Evolutionary conservation across 345 rosid genomes (phyloP).

Genomic region (Eucalyptus rudis): DNA sequence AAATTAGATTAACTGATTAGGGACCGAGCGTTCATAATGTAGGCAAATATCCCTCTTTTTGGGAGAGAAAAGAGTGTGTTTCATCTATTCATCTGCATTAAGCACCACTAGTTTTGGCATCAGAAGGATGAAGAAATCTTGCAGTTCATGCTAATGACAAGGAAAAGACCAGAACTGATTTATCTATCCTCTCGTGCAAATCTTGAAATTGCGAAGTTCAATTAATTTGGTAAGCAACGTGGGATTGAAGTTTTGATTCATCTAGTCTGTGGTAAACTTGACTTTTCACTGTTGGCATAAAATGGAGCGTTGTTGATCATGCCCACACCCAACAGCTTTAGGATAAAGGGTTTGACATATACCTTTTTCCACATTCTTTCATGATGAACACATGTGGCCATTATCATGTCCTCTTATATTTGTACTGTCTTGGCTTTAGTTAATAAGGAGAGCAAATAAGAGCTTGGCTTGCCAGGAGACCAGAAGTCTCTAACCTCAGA

Average conservation of each 20-base stretch:
- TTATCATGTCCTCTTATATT: not conserved
- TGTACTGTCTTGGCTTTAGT: not conserved
- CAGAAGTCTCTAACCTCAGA: not conserved
- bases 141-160: not conserved
- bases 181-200: not conserved
- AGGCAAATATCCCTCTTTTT: not conserved
- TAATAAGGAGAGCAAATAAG: not conserved
- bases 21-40: not conserved
- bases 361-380: not conserved
- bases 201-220: not conserved
- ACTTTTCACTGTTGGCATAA: not conserved
- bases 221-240: not conserved
- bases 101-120: not conserved
- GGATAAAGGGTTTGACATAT: not conserved
- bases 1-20: not conserved
- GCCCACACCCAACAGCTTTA: not conserved
- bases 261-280: not conserved
- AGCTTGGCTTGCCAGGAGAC: not conserved
- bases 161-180: not conserved
- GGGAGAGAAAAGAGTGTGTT: not conserved
- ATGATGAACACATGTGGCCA: not conserved
- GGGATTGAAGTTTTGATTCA: not conserved
- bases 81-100: not conserved
- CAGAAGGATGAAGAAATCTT: not conserved
- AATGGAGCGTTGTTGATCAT: not conserved